Evolutionary conservation across 192 early-diverging fungal species (phyloP).

Genomic region (Dispira parvispora): DNA sequence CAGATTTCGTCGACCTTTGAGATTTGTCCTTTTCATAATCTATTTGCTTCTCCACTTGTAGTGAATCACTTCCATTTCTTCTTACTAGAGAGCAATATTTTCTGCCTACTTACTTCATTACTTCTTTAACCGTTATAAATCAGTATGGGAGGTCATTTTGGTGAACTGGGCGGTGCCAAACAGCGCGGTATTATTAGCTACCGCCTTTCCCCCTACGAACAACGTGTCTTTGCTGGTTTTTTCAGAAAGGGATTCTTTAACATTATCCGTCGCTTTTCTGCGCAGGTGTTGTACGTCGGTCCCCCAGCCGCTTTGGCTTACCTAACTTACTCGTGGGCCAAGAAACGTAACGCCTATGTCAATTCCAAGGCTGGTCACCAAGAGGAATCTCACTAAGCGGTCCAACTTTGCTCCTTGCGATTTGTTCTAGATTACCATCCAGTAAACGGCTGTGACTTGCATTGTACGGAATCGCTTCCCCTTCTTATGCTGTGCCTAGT

Average conservation of each 20-base stretch:
- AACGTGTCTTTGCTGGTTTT: slow-evolving; percentile 41
- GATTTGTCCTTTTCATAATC: too few species aligned
- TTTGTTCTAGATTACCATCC: too few species aligned
- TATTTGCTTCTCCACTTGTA: too few species aligned
- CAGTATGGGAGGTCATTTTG: slow-evolving; percentile 3
- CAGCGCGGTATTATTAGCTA: slow-evolving; percentile 34
- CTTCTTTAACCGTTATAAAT: too few species aligned
- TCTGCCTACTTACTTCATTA: background rate
- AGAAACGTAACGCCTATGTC: slow-evolving; percentile 21
- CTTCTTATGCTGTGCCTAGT: too few species aligned
- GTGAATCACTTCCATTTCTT: background rate
- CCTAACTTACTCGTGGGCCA: slow-evolving; percentile 27
- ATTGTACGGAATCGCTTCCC: too few species aligned
- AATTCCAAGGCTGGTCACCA: slow-evolving; percentile 13
- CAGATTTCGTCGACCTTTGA: too few species aligned
- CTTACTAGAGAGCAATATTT: background rate
- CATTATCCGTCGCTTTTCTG: slow-evolving; percentile 33
- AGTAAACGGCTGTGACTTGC: too few species aligned
- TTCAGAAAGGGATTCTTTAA: slow-evolving; percentile 40
- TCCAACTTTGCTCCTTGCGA: background rate
- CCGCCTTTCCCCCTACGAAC: slow-evolving; percentile 40
- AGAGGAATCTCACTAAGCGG: background rate
- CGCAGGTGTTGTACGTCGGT: slow-evolving; percentile 38
- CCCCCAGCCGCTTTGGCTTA: slow-evolving; percentile 29
- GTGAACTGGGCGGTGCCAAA: slow-evolving; percentile 11